Base-by-base conservation (phyloP, 805 yeast genomes). In the Scheffersomyces amazonensis region DNA sequence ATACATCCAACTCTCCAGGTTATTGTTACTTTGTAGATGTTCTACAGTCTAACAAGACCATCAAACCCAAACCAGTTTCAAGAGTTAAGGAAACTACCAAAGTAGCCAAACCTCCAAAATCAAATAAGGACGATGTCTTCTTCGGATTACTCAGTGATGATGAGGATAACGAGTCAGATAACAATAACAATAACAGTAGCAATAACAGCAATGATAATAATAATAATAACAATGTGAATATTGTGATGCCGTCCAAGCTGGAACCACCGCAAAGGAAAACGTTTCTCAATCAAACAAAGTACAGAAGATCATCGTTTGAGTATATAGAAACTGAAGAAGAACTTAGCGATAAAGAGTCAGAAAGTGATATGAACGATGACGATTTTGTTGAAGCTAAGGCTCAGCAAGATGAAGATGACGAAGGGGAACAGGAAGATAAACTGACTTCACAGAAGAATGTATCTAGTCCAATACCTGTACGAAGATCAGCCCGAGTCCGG, bases 21-120 rank as follows among this genome's bases (percentile, higher is more conserved):
- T 50, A 47, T 33, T 65, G 71, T 36, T 59, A 53, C 40, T 60
- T 64, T 36, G 44, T 65, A 8, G 60, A 51, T 1, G 15, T 4
- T 13, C 9, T 9, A 12, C 23, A 25, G n/a, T n/a, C n/a, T n/a
- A n/a, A n/a, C n/a, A n/a, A n/a, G n/a, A n/a, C n/a, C n/a, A n/a
- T n/a, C n/a, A n/a, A n/a, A n/a, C n/a, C n/a, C n/a, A n/a, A n/a
- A n/a, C n/a, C n/a, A n/a, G n/a, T n/a, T n/a, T n/a, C n/a, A n/a
- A n/a, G n/a, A n/a, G n/a, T n/a, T n/a, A n/a, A n/a, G n/a, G n/a
- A n/a, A n/a, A n/a, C n/a, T n/a, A n/a, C n/a, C n/a, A n/a, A n/a
- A n/a, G n/a, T n/a, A n/a, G n/a, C n/a, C n/a, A n/a, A n/a, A n/a
- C n/a, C n/a, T n/a, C n/a, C n/a, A n/a, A n/a, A n/a, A 27, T 10